Conservation (phyloP, 1,139 yeast species). For the Candida sojae region DNA sequence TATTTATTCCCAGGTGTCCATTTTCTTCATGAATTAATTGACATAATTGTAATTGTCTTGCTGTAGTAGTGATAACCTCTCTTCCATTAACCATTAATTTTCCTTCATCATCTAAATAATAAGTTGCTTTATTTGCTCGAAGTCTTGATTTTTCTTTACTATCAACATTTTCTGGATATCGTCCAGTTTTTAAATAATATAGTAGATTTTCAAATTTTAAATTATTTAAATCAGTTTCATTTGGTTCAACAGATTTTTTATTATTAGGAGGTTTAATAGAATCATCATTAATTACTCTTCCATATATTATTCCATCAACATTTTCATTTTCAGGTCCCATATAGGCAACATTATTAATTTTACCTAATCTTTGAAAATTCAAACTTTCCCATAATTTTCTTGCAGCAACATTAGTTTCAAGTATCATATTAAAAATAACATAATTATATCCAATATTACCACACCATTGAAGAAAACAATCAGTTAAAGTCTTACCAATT, state of each 20-base stretch:
- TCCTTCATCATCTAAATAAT: slow-evolving; percentile 50
- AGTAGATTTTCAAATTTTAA: slow-evolving; percentile 72
- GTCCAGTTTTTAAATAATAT: slow-evolving; percentile 78
- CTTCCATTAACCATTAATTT: slow-evolving; percentile 74
- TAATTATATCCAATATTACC: slow-evolving; percentile 85
- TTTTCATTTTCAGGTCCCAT: slow-evolving; percentile 81
- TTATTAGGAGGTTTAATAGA: slow-evolving; percentile 56
- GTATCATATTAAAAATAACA: slow-evolving; percentile 80
- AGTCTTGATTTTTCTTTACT: slow-evolving; percentile 83
- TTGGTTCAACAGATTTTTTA: slow-evolving; percentile 49
- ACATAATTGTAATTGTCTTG: slow-evolving; percentile 73
- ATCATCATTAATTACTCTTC: slow-evolving; percentile 51
- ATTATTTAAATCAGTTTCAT: slow-evolving; percentile 35
- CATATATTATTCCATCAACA: slow-evolving; percentile 79
- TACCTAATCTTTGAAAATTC: slow-evolving; percentile 76
- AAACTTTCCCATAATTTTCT: slow-evolving; percentile 77
- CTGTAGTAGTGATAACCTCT: slow-evolving; percentile 79
- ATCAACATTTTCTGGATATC: slow-evolving; percentile 81
- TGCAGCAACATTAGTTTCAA: slow-evolving; percentile 85
- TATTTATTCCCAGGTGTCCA: slow-evolving; percentile 85
- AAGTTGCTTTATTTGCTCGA: slow-evolving; percentile 80
- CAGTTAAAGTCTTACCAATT: slow-evolving; percentile 81
- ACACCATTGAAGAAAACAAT: slow-evolving; percentile 88
- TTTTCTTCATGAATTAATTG: slow-evolving; percentile 65
- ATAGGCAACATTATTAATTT: slow-evolving; percentile 81